Percentiles rank a stretch among this genome's conserved stretches.
These are phyloP conservation scores for Trichocomaceae sp. DNA, from an alignment of 2,329 filamentous ascomycete species.

Conservation along the genomic window DNA sequence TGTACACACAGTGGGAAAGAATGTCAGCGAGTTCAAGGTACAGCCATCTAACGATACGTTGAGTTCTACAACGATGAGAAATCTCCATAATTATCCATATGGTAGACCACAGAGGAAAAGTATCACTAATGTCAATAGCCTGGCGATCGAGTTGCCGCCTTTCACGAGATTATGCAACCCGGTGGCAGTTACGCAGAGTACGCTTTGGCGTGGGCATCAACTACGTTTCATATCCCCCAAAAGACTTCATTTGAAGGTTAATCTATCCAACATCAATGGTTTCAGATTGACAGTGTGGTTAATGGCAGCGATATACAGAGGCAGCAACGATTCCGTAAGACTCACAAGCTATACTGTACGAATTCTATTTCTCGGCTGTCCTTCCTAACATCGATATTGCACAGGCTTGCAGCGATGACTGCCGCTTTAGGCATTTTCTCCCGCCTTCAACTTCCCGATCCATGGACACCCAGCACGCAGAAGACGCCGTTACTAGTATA, in stretches of 20 bases:
- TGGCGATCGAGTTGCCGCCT: conserved; percentile 49
- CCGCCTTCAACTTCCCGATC: conserved; percentile 42
- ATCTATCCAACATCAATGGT: neutral
- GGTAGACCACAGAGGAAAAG: too few relatives aligned
- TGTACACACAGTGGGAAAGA: conserved; percentile 45
- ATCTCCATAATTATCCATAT: too few relatives aligned
- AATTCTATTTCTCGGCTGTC: neutral
- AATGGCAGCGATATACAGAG: conserved; percentile 30
- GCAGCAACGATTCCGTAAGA: conserved; percentile 48
- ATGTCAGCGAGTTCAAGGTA: conserved; percentile 47
- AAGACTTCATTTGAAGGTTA: conserved; percentile 48
- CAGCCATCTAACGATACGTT: neutral
- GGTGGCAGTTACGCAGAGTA: conserved; percentile 54
- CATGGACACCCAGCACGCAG: conserved; percentile 38
- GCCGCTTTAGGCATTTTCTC: conserved; percentile 48
- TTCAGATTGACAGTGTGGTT: neutral
- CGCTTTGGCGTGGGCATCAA: conserved; percentile 46
- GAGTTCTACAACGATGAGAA: too few relatives aligned
- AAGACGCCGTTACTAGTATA: conserved; percentile 42
- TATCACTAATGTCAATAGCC: conserved; percentile 22
- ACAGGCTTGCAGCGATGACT: conserved; percentile 48
- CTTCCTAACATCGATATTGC: neutral
- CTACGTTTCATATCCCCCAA: conserved; percentile 50
- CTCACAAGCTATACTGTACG: neutral
- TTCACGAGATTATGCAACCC: conserved; percentile 44